Percentiles rank a stretch among this genome's conserved stretches.
phyloP scores from a whole-genome alignment of 345 rosid genomes.

The Sonneratia caseolaris region DNA sequence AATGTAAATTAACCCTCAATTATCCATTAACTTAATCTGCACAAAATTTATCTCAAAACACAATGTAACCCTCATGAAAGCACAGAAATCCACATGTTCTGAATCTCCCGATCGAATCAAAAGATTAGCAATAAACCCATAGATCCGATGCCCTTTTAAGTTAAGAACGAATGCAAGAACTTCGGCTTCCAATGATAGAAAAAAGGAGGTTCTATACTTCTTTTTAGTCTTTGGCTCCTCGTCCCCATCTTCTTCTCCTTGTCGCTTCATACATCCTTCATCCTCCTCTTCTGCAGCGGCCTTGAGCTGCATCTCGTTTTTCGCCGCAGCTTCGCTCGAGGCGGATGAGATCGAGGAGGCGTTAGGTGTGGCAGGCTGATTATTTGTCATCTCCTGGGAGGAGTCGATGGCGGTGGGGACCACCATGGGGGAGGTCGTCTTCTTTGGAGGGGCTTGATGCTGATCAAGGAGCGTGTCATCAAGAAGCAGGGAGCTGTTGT shows the following conservation, averaged over 20 bases:
- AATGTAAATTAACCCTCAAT: too few species aligned
- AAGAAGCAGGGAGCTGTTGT: slow-evolving; percentile 7
- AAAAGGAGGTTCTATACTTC: slow-evolving; percentile 36
- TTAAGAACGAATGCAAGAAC: background rate
- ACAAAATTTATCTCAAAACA: too few species aligned
- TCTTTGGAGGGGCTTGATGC: slow-evolving; percentile 9
- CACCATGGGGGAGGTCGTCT: background rate
- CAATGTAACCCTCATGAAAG: too few species aligned
- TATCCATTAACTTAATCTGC: too few species aligned
- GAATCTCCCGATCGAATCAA: too few species aligned
- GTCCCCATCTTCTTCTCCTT: background rate
- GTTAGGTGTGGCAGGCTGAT: slow-evolving; percentile 77
- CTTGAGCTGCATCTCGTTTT: slow-evolving; percentile 29
- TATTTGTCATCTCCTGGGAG: slow-evolving; percentile 29
- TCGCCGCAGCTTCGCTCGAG: slow-evolving; percentile 47
- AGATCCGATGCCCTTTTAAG: background rate
- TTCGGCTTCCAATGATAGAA: background rate
- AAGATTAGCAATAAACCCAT: background rate
- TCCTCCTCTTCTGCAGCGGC: slow-evolving; percentile 27
- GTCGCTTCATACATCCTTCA: slow-evolving; percentile 23
- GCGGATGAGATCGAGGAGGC: slow-evolving; percentile 76
- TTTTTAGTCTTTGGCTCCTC: slow-evolving; percentile 28
- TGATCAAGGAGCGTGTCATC: slow-evolving; percentile 22
- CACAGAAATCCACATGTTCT: background rate
- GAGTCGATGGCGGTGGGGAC: slow-evolving; percentile 28